These are phyloP conservation scores for Rutstroemia sp. DNA, from an alignment of 2,329 filamentous ascomycete genomes.

Conservation along the genomic window DNA sequence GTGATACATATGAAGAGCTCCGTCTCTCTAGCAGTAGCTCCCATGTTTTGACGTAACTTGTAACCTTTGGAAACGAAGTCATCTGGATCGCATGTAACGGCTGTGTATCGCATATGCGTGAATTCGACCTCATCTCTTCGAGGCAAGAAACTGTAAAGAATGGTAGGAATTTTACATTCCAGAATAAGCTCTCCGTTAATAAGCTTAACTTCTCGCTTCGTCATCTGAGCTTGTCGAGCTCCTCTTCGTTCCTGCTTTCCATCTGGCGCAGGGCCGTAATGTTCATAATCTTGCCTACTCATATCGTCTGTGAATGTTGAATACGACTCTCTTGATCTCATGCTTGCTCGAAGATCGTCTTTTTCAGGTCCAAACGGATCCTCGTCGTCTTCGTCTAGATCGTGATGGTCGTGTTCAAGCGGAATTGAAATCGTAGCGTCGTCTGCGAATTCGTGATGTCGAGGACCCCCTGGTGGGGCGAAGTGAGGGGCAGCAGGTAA, in stretches of 20 bases:
- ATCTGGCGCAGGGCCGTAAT: constrained; percentile 81
- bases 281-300: constrained; percentile 52
- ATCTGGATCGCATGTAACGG: constrained; percentile 95
- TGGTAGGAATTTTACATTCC: constrained; percentile 98
- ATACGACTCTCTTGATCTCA: constrained; percentile 34
- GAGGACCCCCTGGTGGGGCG: constrained; percentile 44
- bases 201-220: constrained; percentile 86
- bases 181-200: constrained; percentile 97
- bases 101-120: constrained; percentile 97
- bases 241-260: constrained; percentile 84
- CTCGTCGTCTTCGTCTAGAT: constrained; percentile 49
- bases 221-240: constrained; percentile 78
- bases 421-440: constrained; percentile 69
- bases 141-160: constrained; percentile 93
- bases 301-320: constrained; percentile 31
- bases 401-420: constrained; percentile 45
- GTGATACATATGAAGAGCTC: constrained; percentile 96
- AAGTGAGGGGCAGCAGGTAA: constrained; percentile 86
- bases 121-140: constrained; percentile 91
- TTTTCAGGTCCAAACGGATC: constrained; percentile 65
- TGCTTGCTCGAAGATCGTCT: constrained; percentile 12
- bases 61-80: constrained; percentile 86
- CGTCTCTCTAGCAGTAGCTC: constrained; percentile 75
- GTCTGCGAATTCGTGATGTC: constrained; percentile 48
- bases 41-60: constrained; percentile 86